phyloP scores from a whole-genome alignment of 129 eudicot genomes.

The Escallonia herrerae region DNA sequence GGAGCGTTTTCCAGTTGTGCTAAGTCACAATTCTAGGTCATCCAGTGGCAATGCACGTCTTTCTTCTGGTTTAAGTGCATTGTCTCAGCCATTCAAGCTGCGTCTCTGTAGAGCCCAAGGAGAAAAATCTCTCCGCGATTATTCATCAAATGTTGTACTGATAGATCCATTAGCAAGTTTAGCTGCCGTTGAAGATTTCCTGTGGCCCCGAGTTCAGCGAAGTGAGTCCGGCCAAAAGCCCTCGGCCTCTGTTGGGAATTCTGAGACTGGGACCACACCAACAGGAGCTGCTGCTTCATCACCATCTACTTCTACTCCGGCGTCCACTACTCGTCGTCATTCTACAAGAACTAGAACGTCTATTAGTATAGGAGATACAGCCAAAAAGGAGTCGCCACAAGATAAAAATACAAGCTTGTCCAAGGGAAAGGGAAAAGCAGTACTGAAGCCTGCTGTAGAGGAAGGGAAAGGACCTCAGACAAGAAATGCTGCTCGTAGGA shows the following conservation, averaged over 20 bases:
- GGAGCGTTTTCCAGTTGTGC: conserved; percentile 90
- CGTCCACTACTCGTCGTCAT: conserved; percentile 50
- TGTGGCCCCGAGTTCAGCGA: conserved; percentile 90
- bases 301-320: conserved; percentile 64
- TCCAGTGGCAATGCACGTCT: conserved; percentile 67
- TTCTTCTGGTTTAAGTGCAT: conserved; percentile 87
- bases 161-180: conserved; percentile 94
- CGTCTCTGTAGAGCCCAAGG: conserved; percentile 96
- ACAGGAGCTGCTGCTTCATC: conserved; percentile 67
- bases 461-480: conserved; percentile 80
- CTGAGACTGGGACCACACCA: conserved; percentile 56
- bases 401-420: conserved; percentile 62
- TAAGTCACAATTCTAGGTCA: conserved; percentile 77
- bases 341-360: conserved; percentile 74
- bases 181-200: conserved; percentile 92
- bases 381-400: conserved; percentile 49
- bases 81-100: conserved; percentile 88
- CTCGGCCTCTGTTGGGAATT: conserved; percentile 55
- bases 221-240: conserved; percentile 72
- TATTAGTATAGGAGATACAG: conserved; percentile 46
- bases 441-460: conserved; percentile 58
- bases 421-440: conserved; percentile 89
- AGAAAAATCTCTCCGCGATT: conserved; percentile 94
- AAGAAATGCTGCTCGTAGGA: conserved; percentile 80
- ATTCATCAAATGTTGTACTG: conserved; percentile 85